Conservation (phyloP, 352 stramenopile genomes). For the Phytophthora sp. region DNA sequence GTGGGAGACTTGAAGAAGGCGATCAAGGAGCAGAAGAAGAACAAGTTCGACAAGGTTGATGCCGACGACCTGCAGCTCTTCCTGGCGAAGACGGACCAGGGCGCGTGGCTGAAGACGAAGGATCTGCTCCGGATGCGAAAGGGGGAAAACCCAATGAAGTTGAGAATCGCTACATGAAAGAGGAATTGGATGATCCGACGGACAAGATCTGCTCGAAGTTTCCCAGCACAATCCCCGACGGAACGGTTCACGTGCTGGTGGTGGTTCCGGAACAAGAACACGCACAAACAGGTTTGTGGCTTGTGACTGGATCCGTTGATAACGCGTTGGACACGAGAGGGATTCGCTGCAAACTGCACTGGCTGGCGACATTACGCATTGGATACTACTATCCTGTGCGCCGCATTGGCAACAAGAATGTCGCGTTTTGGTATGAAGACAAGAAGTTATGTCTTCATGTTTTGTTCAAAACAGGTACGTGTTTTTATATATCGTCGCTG, state of each 20-base stretch:
- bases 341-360: conserved; percentile 14
- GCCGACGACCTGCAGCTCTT: too few relatives aligned
- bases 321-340: conserved; percentile 10
- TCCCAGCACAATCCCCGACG: too few relatives aligned
- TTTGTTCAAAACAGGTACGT: conserved; percentile 21
- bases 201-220: too few relatives aligned
- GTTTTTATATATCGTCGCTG: conserved; percentile 8
- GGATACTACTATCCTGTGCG: conserved; percentile 22
- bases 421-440: conserved; percentile 22
- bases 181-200: too few relatives aligned
- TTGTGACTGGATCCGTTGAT: conserved; percentile 17
- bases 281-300: conserved; percentile 8
- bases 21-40: too few relatives aligned
- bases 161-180: too few relatives aligned
- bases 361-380: conserved; percentile 14
- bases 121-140: too few relatives aligned
- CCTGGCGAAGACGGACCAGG: too few relatives aligned
- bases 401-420: conserved; percentile 8
- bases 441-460: conserved; percentile 18
- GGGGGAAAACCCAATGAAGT: too few relatives aligned
- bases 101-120: too few relatives aligned
- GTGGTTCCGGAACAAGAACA: background rate
- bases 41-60: too few relatives aligned
- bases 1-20: too few relatives aligned
- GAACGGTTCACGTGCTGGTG: background rate